A percentile compares a stretch with the other conserved stretches of the same genome.
These are phyloP conservation scores for Cercospora sp. DNA, from an alignment of 2,329 filamentous ascomycete species.

Conservation along the genomic window DNA sequence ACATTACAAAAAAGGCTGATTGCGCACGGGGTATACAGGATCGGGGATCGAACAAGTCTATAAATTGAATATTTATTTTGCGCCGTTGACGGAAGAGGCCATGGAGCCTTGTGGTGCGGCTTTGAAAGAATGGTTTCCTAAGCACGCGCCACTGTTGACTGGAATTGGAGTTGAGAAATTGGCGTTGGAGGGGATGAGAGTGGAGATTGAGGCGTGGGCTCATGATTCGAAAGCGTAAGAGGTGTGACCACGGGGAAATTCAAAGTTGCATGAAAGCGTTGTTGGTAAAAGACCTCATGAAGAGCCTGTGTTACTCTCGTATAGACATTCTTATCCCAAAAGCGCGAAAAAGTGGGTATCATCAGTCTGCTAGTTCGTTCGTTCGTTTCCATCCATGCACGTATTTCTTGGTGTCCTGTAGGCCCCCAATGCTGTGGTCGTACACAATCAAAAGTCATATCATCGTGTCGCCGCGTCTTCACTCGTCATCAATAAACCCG, in stretches of 20 bases:
- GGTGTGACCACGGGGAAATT: background rate
- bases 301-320: background rate
- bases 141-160: slow-evolving; percentile 1
- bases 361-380: slow-evolving; percentile 8
- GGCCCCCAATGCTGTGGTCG: background rate
- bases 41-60: background rate
- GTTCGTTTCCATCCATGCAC: background rate
- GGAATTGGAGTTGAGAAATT: background rate
- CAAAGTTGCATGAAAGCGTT: background rate
- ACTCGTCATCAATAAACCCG: slow-evolving; percentile 35
- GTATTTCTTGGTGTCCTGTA: background rate
- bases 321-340: background rate
- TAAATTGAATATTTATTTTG: background rate
- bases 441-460: background rate
- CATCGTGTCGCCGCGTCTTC: slow-evolving; percentile 16
- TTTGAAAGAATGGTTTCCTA: background rate
- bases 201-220: slow-evolving; percentile 11
- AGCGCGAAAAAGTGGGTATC: slow-evolving; percentile 14
- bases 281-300: background rate
- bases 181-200: slow-evolving; percentile 6
- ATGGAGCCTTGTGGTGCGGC: background rate
- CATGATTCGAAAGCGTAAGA: background rate
- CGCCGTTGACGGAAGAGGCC: background rate
- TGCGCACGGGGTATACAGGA: background rate
- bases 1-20: too few species aligned